Evolutionary conservation across 2,329 filamentous ascomycete species (phyloP), one percentile per base, ranked within the genome.

Genomic region (Balansia obtecta): DNA sequence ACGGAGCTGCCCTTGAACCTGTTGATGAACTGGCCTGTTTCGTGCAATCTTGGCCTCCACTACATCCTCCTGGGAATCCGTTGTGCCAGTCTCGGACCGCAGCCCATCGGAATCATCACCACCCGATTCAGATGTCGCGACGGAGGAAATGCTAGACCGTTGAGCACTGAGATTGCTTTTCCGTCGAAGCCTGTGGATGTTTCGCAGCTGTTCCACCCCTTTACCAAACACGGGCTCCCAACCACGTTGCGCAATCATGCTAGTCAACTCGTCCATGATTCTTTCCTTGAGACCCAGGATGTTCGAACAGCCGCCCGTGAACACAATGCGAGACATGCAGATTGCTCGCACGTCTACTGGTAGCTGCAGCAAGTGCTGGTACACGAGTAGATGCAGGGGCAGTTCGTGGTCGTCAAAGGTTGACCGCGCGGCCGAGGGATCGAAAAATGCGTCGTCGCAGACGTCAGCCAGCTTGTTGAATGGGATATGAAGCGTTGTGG

Each of bases 271-370:
- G 51, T 85, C 77, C 33, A 95, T 68, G 38, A 95, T 75, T 27
- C 91, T 80, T 22, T 76, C 74, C 56, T 87, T 88, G 27, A 98
- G 69, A 1, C 93, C 93, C 0, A 90, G 77, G 9, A 96, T 81
- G 27, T 77, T 77, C 6, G 88, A 82, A 45, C 85, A 85, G 2
- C 88, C 88, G 33, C 93, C 93, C 0, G 84, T 85, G 60, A 98
- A 86, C 15, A 95, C 73, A 44, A 97, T 86, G 39, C 91, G 85
- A 1, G 89, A 83, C 82, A 96, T 93, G 65, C 91, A 96, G 4
- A 84, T 69, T 1, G 86, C 83, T 22, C 93, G 82, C 4, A 90
- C 82, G 65, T 98, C 93, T 4, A 91, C 70, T 0, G 89, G 86
- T 1, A 96, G 72, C 8, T 80, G 75, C 1, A 94, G 72, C 1